Evolutionary conservation across 164 flowering plant species (phyloP).

Genomic region (Vitis labrusca): DNA sequence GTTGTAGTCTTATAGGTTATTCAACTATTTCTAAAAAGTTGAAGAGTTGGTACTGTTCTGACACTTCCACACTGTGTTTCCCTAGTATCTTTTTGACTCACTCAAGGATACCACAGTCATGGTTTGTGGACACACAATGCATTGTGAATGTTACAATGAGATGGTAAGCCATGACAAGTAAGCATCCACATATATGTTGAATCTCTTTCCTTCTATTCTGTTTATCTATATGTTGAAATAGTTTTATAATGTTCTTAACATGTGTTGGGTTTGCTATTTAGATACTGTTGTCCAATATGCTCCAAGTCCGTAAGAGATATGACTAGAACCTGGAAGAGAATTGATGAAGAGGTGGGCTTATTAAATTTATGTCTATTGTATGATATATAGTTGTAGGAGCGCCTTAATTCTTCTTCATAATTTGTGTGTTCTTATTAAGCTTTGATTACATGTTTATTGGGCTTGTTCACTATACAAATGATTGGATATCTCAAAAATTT

Average conservation of each 20-base stretch:
- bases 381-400: background rate
- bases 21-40: background rate
- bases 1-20: background rate
- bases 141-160: slow-evolving; percentile 71
- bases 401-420: too few relatives aligned
- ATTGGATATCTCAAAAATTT: too few relatives aligned
- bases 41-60: background rate
- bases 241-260: background rate
- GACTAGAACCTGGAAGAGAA: slow-evolving; percentile 74
- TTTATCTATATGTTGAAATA: background rate
- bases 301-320: slow-evolving; percentile 79
- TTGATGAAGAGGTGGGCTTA: slow-evolving; percentile 78
- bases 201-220: background rate
- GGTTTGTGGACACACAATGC: slow-evolving; percentile 99
- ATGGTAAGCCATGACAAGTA: slow-evolving; percentile 82
- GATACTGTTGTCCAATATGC: slow-evolving; percentile 93
- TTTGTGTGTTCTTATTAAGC: too few relatives aligned
- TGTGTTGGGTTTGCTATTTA: slow-evolving; percentile 18
- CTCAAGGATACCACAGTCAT: slow-evolving; percentile 75
- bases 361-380: background rate
- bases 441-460: too few relatives aligned
- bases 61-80: slow-evolving; percentile 12
- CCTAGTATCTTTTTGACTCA: slow-evolving; percentile 91
- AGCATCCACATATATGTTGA: slow-evolving; percentile 14
- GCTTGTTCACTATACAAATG: too few relatives aligned